Evolutionary conservation across 805 yeast genomes (phyloP).

Genomic region (Saccharomycopsis schoenii): DNA sequence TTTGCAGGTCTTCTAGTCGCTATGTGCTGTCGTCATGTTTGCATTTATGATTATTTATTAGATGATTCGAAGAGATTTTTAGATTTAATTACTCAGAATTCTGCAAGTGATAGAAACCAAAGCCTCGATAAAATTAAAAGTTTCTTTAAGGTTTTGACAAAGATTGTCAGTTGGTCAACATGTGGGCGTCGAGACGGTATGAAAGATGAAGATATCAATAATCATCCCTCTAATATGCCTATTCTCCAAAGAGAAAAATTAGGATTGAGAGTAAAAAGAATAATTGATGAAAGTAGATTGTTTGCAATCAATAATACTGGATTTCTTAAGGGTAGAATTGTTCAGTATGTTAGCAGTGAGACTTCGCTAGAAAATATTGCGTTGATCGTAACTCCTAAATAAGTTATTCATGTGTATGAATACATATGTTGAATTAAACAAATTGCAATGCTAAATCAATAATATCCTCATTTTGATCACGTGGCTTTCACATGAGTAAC

Average conservation of each 20-base stretch:
- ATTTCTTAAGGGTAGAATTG: constrained; percentile 35
- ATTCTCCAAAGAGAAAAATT: constrained; percentile 41
- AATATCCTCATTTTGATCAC: no score
- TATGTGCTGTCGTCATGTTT: constrained; percentile 87
- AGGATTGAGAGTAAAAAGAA: constrained; percentile 61
- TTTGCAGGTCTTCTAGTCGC: constrained; percentile 66
- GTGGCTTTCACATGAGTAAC: no score
- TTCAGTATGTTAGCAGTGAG: constrained; percentile 46
- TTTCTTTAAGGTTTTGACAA: constrained; percentile 42
- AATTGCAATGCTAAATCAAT: no score
- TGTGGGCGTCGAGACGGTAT: constrained; percentile 46
- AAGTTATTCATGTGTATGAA: no score
- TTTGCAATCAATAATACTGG: constrained; percentile 34
- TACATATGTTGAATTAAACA: no score
- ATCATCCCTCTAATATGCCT: constrained; percentile 39
- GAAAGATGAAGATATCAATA: constrained; percentile 28
- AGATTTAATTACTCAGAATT: constrained; percentile 17
- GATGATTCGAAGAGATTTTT: constrained; percentile 37
- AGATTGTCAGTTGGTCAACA: constrained; percentile 84
- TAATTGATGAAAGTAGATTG: constrained; percentile 66
- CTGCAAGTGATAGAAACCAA: constrained; percentile 21
- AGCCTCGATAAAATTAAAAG: constrained; percentile 16
- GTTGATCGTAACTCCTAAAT: constrained; percentile 26
- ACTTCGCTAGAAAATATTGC: constrained; percentile 68
- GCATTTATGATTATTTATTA: constrained; percentile 49